Evolutionary conservation across 441 rosid genomes (phyloP), one percentile per base, ranked within the genome.

Genomic region (Populus hybrid): DNA sequence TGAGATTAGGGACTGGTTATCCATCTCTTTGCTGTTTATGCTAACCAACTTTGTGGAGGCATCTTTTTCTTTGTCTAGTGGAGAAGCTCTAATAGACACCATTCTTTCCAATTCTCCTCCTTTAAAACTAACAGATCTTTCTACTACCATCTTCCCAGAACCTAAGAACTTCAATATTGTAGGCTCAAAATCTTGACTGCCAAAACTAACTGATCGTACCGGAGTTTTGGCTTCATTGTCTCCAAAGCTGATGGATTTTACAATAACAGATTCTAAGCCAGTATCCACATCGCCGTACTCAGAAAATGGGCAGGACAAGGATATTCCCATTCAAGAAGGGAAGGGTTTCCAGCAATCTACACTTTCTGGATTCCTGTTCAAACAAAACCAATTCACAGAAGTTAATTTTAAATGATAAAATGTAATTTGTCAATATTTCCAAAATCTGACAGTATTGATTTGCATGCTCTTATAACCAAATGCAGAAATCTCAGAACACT

Each of bases 81-180:
- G 79, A 80, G 70, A 81, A 30, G 84, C 79, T 59, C 82, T 89
- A 12, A 77, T 42, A 0, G 93, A 86, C 75, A 89, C 83, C 89
- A 84, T 79, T 7, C 81, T 84, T 84, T 90, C 97, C 14, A 85
- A 79, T 68, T 90, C 90, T 53, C 77, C 77, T 72, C 89, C 89
- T 78, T 86, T 91, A 42, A 90, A 90, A 86, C 95, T 88, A 73
- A 93, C 91, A 57, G 91, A 90, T 81, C 89, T 85, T 75, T 92
- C 95, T 23, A 84, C 67, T 66, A 85, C 75, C 93, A 90, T 93
- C 86, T 84, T 86, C 69, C 93, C 89, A 11, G 90, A 89, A 80
- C 89, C 89, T 40, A 80, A 16, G 3, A 92, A 89, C 81, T 86
- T 87, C 72, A 81, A 34, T 77, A 93, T 88, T n/a, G 73, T 82